Evolutionary conservation across 1,284 basidiomycete species (phyloP), one percentile per base, ranked within the genome.

Genomic region (Apiotrichum domesticum): DNA sequence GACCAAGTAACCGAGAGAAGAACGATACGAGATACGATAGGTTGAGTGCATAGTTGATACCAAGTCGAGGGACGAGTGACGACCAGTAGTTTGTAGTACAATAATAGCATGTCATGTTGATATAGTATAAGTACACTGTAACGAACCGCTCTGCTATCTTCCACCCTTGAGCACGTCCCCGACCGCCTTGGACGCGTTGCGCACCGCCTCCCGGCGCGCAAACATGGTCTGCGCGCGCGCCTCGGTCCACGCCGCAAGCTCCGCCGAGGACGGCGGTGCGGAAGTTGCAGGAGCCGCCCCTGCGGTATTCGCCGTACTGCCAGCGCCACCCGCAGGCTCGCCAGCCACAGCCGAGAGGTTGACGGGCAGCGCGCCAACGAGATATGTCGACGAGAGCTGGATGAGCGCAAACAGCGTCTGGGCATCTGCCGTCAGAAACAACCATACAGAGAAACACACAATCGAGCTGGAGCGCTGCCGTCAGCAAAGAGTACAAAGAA

Each of bases 371-470:
- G 58, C 62, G 51, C 62, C 62, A 46, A 63, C 53, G 48, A 63
- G 58, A 46, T 60, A 59, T 8, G 51, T 35, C 14, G 47, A 50
- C 13, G 48, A 46, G 6, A 58, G 49, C 8, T 46, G 45, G 52
- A 63, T 63, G 54, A 63, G 62, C 11, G 52, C 57, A 35, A 63
- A 46, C n/a, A 63, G 62, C 2, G 54, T 60, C 42, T 63, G 62
- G 3, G 58, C 55, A 48, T 63, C 56, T 62, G 51, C 11, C 1
- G 47, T 55, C 2, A 54, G 56, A 45, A 1, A 7, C 5, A 4
- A 32, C 6, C 15, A 29, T 34, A 8, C 8, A 6, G 8, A n/a
- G 35, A 4, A 2, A 61, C 59, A 54, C 45, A 61, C 59, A 63
- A 39, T 63, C 61, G 2, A 63, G 52, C 39, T 63, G 61, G 3